Percentiles rank a stretch among this genome's conserved stretches.
These are phyloP conservation scores for Talaromyces verruculosus DNA, from an alignment of 2,329 filamentous ascomycete species.

Conservation along the genomic window DNA sequence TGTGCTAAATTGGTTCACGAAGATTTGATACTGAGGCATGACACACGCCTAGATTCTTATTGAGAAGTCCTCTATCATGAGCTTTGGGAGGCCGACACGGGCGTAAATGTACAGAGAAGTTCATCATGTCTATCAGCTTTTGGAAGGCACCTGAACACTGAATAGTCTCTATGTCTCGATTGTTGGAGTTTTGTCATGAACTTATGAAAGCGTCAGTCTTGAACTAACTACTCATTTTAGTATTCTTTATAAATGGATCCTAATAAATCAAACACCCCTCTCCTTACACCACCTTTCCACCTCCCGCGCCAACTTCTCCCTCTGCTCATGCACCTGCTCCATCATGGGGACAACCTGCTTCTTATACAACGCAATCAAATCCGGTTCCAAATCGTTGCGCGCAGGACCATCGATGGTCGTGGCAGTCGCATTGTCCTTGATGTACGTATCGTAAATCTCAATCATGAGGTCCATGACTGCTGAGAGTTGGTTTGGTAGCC, in stretches of 20 bases:
- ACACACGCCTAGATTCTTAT: background rate
- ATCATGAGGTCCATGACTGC: conserved; percentile 53
- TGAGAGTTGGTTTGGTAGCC: conserved; percentile 50
- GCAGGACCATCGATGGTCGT: conserved; percentile 17
- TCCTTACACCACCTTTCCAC: conserved; percentile 50
- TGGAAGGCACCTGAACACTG: background rate
- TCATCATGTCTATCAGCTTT: background rate
- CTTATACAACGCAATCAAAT: conserved; percentile 28
- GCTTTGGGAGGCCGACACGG: background rate
- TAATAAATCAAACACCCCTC: conserved; percentile 34
- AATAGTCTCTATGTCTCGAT: background rate
- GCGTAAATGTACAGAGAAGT: background rate
- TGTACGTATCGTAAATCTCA: conserved; percentile 43
- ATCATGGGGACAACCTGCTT: conserved; percentile 37
- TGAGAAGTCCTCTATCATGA: background rate
- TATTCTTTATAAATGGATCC: no score
- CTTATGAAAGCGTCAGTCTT: no score
- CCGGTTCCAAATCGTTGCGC: conserved; percentile 15
- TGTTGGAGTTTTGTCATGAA: background rate
- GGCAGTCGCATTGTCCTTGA: conserved; percentile 34
- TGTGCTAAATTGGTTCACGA: background rate
- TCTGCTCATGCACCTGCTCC: conserved; percentile 35
- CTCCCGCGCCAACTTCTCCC: conserved; percentile 43
- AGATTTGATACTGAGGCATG: background rate
- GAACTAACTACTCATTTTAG: no score